Percentiles rank a stretch among this genome's conserved stretches.
These are phyloP conservation scores for Filobasidium floriforme DNA, from an alignment of 768 basidiomycete species.

Conservation along the genomic window DNA sequence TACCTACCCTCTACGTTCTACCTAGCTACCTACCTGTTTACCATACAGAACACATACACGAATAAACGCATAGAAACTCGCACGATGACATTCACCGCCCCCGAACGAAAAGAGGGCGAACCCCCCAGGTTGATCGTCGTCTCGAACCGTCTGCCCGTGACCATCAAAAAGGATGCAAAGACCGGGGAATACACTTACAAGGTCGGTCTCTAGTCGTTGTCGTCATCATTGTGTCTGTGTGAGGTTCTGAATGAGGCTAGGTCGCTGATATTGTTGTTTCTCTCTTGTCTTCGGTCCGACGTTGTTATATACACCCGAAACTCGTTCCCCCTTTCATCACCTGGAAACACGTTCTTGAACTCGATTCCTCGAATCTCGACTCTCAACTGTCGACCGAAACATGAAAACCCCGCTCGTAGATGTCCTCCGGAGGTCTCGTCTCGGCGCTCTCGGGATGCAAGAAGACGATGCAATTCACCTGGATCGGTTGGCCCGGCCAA, in stretches of 20 bases:
- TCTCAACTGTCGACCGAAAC: neutral
- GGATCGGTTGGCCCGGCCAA: constrained; percentile 86
- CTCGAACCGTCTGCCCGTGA: constrained; percentile 88
- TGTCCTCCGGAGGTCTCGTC: constrained; percentile 97
- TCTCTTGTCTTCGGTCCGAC: neutral
- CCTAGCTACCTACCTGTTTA: no score
- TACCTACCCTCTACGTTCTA: no score
- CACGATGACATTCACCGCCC: constrained; percentile 1
- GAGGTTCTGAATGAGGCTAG: neutral
- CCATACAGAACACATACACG: no score
- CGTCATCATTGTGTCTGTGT: neutral
- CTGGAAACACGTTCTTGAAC: no score
- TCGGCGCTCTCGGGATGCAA: constrained; percentile 96
- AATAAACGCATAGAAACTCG: no score
- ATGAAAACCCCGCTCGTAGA: constrained; percentile 52
- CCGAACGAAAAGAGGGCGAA: constrained; percentile 26
- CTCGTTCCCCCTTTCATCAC: no score
- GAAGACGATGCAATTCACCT: constrained; percentile 93
- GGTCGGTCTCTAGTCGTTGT: constrained; percentile 25
- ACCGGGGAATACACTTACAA: constrained; percentile 83
- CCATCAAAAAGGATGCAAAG: constrained; percentile 82
- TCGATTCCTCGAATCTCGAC: no score
- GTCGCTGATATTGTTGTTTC: neutral
- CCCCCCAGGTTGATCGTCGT: constrained; percentile 75
- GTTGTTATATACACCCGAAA: no score